These are phyloP conservation scores for Hymenoscyphus occultus DNA, from an alignment of 2,329 filamentous ascomycete genomes.

Conservation along the genomic window DNA sequence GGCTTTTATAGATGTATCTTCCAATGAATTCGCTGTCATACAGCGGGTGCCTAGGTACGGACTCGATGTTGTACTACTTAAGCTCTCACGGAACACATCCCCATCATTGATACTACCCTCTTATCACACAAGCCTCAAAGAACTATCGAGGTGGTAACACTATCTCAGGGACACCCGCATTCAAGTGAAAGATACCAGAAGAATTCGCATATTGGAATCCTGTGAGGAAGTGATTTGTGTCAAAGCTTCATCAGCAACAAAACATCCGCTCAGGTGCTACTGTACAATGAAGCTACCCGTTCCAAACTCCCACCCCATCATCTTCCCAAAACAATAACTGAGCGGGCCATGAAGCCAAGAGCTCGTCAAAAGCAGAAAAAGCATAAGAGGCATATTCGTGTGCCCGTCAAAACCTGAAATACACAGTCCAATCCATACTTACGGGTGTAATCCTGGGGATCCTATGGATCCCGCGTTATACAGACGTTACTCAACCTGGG, in stretches of 20 bases:
- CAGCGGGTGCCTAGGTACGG: background rate
- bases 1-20: background rate
- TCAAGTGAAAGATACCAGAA: no score
- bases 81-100: background rate
- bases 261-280: no score
- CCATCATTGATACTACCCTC: background rate
- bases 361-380: background rate
- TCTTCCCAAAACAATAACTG: no score
- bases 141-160: background rate
- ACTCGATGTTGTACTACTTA: background rate
- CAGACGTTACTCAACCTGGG: background rate
- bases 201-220: no score
- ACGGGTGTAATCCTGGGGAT: slow-evolving; percentile 1
- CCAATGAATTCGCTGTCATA: background rate
- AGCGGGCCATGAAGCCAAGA: background rate
- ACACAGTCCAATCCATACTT: background rate
- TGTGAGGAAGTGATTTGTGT: no score
- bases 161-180: background rate
- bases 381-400: background rate
- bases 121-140: background rate
- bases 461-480: no score
- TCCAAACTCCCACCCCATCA: no score
- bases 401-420: background rate
- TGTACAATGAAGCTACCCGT: no score
- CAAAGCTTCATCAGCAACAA: no score